A percentile compares a stretch with the other conserved stretches of the same genome.
phyloP scores from a whole-genome alignment of 2,329 filamentous ascomycete genomes.

The Talaromyces piceae region DNA sequence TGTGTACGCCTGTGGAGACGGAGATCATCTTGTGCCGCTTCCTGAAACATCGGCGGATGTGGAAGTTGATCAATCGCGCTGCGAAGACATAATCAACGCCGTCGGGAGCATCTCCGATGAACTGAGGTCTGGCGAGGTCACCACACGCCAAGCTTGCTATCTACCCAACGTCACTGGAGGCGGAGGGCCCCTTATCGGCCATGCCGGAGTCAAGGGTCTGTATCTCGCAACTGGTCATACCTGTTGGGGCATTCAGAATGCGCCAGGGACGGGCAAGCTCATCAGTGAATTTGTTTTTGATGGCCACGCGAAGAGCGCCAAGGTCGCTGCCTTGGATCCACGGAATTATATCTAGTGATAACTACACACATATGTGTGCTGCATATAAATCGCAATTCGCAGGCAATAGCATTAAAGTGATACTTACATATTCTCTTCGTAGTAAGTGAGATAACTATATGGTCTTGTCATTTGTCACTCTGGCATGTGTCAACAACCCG shows the following conservation, averaged over 20 bases:
- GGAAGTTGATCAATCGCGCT: constrained; percentile 64
- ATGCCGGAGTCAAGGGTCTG: constrained; percentile 64
- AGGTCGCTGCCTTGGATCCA: constrained; percentile 60
- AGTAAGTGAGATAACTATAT: not conserved
- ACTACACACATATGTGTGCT: not conserved
- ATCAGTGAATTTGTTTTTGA: constrained; percentile 75
- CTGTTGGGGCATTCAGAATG: constrained; percentile 98
- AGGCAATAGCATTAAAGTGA: not conserved
- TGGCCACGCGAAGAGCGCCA: constrained; percentile 60
- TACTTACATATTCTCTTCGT: not conserved
- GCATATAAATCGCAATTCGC: not conserved
- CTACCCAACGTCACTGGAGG: constrained; percentile 62
- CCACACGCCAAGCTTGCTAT: constrained; percentile 83
- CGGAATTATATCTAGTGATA: constrained; percentile 42
- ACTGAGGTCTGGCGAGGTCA: constrained; percentile 61
- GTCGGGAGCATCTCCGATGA: constrained; percentile 51
- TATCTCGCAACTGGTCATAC: constrained; percentile 85
- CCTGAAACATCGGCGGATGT: constrained; percentile 71
- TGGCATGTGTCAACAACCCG: not conserved
- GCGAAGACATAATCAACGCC: constrained; percentile 79
- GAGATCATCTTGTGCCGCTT: constrained; percentile 66
- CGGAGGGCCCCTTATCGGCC: constrained; percentile 71
- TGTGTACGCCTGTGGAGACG: constrained; percentile 90
- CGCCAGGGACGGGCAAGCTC: constrained; percentile 73
- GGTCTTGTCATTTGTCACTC: too few relatives aligned